Evolutionary conservation across 768 basidiomycete genomes (phyloP).

Genomic region (Brasilioporus rufonigricans): DNA sequence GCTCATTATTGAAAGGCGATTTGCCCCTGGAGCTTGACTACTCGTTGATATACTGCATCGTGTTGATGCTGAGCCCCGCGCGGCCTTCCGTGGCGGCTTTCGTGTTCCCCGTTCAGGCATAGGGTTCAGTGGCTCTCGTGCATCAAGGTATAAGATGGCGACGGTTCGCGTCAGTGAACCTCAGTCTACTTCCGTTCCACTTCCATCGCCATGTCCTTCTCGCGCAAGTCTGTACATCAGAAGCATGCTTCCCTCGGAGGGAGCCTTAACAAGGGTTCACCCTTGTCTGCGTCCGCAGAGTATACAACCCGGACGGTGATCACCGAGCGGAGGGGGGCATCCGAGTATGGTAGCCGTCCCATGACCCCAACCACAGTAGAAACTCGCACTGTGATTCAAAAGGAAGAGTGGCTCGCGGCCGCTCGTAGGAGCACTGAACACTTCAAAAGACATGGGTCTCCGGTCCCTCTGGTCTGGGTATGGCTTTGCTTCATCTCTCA

Average conservation of each 20-base stretch:
- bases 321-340: slow-evolving; percentile 13
- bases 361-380: slow-evolving; percentile 13
- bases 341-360: slow-evolving; percentile 18
- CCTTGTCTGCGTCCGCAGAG: slow-evolving; percentile 16
- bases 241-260: slow-evolving; percentile 1
- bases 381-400: slow-evolving; percentile 17
- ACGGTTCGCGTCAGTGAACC: neutral
- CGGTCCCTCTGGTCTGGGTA: slow-evolving; percentile 34
- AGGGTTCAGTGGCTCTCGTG: neutral
- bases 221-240: slow-evolving; percentile 8
- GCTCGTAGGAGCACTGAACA: slow-evolving; percentile 31
- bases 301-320: neutral
- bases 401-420: slow-evolving; percentile 28
- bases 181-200: neutral
- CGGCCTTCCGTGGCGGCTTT: slow-evolving; percentile 1
- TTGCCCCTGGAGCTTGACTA: neutral
- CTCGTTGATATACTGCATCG: slow-evolving; percentile 16
- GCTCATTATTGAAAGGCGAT: neutral
- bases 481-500: neutral
- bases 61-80: slow-evolving; percentile 8
- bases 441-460: slow-evolving; percentile 28
- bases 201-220: too few species aligned
- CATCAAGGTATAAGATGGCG: slow-evolving; percentile 16
- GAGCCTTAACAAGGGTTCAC: slow-evolving; percentile 8
- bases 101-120: neutral